These are phyloP conservation scores for Talaromyces sp. DNA, from an alignment of 2,329 filamentous ascomycete genomes.

Conservation along the genomic window DNA sequence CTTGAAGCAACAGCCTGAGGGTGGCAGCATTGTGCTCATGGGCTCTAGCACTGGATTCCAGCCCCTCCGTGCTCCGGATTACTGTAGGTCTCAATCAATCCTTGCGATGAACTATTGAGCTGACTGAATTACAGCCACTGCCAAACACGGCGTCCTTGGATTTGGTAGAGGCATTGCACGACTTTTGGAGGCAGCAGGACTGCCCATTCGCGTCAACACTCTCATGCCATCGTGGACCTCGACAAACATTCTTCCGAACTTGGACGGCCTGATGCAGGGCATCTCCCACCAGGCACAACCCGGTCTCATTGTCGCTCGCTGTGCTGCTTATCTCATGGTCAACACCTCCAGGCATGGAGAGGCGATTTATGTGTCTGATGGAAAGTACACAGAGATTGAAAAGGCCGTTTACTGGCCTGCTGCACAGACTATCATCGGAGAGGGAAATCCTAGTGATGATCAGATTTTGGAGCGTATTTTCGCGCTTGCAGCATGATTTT, in stretches of 20 bases:
- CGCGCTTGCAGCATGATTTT: neutral
- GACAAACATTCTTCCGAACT: constrained; percentile 46
- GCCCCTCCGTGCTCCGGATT: constrained; percentile 52
- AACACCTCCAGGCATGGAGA: constrained; percentile 51
- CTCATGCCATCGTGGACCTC: constrained; percentile 56
- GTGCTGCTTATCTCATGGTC: constrained; percentile 50
- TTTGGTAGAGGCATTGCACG: constrained; percentile 49
- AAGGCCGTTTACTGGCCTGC: constrained; percentile 30
- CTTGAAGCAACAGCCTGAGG: constrained; percentile 47
- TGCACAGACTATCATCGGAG: neutral
- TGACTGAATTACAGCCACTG: constrained; percentile 29
- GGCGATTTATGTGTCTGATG: constrained; percentile 50
- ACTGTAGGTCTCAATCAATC: constrained; percentile 28
- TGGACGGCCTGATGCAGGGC: constrained; percentile 2
- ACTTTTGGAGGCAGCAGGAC: constrained; percentile 38
- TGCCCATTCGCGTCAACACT: constrained; percentile 53
- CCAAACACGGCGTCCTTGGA: constrained; percentile 57
- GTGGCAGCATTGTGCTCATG: constrained; percentile 56
- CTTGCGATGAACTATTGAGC: neutral
- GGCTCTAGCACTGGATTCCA: constrained; percentile 53
- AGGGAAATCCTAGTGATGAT: constrained; percentile 7
- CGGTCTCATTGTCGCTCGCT: constrained; percentile 48
- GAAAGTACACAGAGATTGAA: constrained; percentile 55
- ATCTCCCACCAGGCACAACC: constrained; percentile 40
- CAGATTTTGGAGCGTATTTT: constrained; percentile 1